Conservation (phyloP, 106 monocot species). For the Allium sativum region DNA sequence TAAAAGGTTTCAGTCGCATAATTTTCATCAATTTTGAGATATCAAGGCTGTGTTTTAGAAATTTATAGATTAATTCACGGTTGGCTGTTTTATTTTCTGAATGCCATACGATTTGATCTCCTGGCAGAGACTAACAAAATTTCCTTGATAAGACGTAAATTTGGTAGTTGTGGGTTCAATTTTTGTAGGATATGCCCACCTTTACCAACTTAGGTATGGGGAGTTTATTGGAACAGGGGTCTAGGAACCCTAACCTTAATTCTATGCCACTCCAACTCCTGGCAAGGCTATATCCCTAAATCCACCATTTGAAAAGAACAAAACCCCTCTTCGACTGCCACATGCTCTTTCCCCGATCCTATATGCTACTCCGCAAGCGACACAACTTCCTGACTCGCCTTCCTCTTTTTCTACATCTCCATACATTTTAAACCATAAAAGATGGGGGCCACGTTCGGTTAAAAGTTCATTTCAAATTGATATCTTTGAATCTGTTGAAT, state of each 20-base stretch:
- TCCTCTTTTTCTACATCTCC: slow-evolving; percentile 16
- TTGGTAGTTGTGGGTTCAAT: neutral
- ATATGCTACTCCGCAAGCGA: slow-evolving; percentile 41
- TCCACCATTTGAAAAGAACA: neutral
- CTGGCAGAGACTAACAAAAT: too few species aligned
- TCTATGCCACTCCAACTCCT: slow-evolving; percentile 6
- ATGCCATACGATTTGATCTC: neutral
- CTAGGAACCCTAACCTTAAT: slow-evolving; percentile 19
- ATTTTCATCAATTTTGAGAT: neutral
- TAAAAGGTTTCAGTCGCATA: neutral
- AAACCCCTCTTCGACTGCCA: slow-evolving; percentile 1
- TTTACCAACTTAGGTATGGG: slow-evolving; percentile 40
- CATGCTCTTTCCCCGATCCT: slow-evolving; percentile 34
- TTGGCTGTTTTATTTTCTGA: neutral
- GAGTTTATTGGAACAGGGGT: slow-evolving; percentile 40
- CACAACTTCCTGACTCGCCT: slow-evolving; percentile 13
- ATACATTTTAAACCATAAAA: slow-evolving; percentile 31
- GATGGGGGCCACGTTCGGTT: slow-evolving; percentile 37
- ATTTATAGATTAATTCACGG: neutral
- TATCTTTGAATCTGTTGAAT: too few species aligned
- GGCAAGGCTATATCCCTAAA: neutral
- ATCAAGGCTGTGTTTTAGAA: neutral
- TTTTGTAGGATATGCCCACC: slow-evolving; percentile 32
- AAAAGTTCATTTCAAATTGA: slow-evolving; percentile 16
- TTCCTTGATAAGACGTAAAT: neutral